A percentile compares a stretch with the other conserved stretches of the same genome.
phyloP scores from a whole-genome alignment of 129 eudicot genomes.

The Calendula officinalis region DNA sequence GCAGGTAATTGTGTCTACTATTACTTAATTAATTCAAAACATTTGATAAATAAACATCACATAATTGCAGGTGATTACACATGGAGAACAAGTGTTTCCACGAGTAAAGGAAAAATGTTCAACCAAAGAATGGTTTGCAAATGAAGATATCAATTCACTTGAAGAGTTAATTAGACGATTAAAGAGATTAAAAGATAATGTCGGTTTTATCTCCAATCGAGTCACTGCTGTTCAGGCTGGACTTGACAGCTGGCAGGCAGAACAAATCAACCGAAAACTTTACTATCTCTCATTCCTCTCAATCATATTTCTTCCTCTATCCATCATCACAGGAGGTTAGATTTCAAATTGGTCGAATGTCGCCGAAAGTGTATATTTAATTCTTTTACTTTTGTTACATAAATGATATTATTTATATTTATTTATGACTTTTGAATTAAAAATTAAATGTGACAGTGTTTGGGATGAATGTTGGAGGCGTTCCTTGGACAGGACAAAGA shows the following conservation, averaged over 20 bases:
- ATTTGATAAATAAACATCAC: neutral
- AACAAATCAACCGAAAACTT: conserved; percentile 87
- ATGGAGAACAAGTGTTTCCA: conserved; percentile 98
- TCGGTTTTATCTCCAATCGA: conserved; percentile 88
- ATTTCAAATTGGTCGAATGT: neutral
- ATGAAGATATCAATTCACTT: conserved; percentile 61
- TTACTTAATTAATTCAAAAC: no score
- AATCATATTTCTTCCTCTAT: conserved; percentile 85
- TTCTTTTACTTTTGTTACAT: neutral
- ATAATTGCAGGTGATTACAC: conserved; percentile 72
- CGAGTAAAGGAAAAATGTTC: conserved; percentile 88
- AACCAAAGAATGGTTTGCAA: conserved; percentile 78
- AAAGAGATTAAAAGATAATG: conserved; percentile 78
- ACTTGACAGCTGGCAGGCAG: conserved; percentile 95
- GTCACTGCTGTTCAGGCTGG: conserved; percentile 94
- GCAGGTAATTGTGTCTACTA: conserved; percentile 47
- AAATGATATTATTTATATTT: neutral
- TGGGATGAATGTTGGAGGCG: conserved; percentile 99
- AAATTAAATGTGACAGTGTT: conserved; percentile 49
- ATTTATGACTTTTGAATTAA: conserved; percentile 11
- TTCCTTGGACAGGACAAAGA: conserved; percentile 87
- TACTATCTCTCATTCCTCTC: conserved; percentile 93
- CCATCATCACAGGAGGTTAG: conserved; percentile 91
- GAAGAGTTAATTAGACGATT: conserved; percentile 78
- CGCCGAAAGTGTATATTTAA: no score